Evolutionary conservation across 2,329 filamentous ascomycete species (phyloP), one percentile per base, ranked within the genome.

Genomic region (Diaporthe citri): DNA sequence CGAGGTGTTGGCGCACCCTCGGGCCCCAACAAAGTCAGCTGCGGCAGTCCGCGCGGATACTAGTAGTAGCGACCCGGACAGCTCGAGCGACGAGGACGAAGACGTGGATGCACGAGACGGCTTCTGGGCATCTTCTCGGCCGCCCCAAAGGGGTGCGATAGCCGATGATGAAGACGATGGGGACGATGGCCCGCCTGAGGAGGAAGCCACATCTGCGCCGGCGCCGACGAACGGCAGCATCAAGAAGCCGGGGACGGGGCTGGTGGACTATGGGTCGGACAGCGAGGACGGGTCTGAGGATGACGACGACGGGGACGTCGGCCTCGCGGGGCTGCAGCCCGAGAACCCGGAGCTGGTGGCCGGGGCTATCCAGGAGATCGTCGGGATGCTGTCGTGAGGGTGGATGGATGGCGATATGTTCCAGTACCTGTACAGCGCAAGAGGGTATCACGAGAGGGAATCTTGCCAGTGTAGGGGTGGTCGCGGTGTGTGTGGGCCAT

Each of bases 321-420:
- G 76, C 25, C 41, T 76, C 22, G 41, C 71, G 31, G 39, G 13
- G 41, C 22, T 76, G 67, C 52, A 64, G 52, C 74, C 74, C 15
- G 75, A 77, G 57, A 75, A 77, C 48, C 75, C 75, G n/a, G 75
- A 77, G 60, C 60, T 77, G 66, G 74, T 77, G 70, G 73, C 71
- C 8, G 39, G 57, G 34, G 75, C 75, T 15, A 75, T 77, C 15
- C 64, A 72, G 31, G 75, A 77, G 71, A 76, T 77, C 51, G 75
- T 77, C 10, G 74, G 73, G 15, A 36, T 76, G 43, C 39, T 76
- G 17, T 51, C 75, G n/a, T 76, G 48, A 71, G 20, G 7, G 4
- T 13, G 15, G 13, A 31, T 25, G 36, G 59, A 36, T 57, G 8
- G 41, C 1, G 41, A 7, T 5, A 39, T 39, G 7, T 41, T 41